These are phyloP conservation scores for Didymella lethalis DNA, from an alignment of 2,329 filamentous ascomycete genomes.

Conservation along the genomic window DNA sequence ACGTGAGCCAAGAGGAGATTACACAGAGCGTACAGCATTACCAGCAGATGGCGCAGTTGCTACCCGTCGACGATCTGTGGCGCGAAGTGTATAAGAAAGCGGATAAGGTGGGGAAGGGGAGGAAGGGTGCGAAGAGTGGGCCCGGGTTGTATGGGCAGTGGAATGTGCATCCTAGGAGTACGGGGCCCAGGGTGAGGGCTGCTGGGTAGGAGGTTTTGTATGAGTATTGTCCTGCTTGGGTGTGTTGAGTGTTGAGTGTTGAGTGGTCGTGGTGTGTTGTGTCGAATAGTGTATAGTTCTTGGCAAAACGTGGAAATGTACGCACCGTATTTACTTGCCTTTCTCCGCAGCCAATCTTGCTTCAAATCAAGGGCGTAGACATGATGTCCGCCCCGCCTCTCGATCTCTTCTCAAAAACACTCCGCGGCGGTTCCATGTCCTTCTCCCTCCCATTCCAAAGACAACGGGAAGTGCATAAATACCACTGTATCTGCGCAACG, in stretches of 20 bases:
- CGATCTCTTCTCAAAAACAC: no score
- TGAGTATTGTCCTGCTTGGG: background rate
- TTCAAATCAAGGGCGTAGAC: no score
- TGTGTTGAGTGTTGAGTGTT: background rate
- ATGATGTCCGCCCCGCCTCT: no score
- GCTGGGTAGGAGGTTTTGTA: background rate
- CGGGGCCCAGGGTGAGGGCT: conserved; percentile 8
- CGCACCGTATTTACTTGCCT: no score
- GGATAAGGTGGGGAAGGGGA: background rate
- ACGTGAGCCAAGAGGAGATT: conserved; percentile 20
- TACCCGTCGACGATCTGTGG: conserved; percentile 41
- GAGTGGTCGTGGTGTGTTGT: background rate
- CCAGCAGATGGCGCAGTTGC: conserved; percentile 39
- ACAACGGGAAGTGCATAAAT: no score
- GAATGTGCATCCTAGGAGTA: conserved; percentile 27
- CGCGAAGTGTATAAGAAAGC: conserved; percentile 21
- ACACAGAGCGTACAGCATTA: conserved; percentile 30
- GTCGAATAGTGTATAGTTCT: no score
- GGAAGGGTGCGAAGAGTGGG: background rate
- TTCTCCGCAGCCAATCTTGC: no score
- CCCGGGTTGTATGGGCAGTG: conserved; percentile 14
- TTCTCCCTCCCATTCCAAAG: no score
- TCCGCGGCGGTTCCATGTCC: no score
- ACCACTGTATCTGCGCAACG: no score
- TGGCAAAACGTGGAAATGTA: no score